These are phyloP conservation scores for Rhodosporidiobolus sp. DNA, from an alignment of 768 basidiomycete species.

Conservation along the genomic window DNA sequence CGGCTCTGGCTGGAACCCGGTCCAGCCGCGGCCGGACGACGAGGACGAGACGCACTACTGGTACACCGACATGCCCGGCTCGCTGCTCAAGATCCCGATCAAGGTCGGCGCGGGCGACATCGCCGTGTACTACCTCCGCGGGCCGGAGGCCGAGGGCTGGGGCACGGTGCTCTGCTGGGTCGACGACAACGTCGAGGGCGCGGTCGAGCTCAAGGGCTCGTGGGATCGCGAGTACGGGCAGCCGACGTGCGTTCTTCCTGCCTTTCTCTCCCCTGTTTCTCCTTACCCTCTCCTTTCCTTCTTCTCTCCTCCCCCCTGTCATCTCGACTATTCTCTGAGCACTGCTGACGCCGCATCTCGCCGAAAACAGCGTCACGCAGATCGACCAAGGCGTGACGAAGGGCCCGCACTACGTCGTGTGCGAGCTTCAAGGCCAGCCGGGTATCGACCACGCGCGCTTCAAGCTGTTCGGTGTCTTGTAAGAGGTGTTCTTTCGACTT, in stretches of 20 bases:
- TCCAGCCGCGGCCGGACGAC: constrained; percentile 51
- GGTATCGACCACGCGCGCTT: constrained; percentile 73
- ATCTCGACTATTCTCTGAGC: neutral
- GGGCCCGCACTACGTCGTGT: constrained; percentile 92
- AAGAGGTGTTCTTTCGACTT: neutral
- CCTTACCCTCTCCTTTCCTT: constrained; percentile 5
- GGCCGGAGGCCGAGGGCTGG: constrained; percentile 59
- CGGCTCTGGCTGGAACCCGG: constrained; percentile 85
- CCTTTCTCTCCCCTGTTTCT: constrained; percentile 3
- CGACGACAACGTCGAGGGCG: constrained; percentile 85
- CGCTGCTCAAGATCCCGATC: constrained; percentile 76
- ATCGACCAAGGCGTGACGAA: constrained; percentile 82
- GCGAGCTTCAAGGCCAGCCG: constrained; percentile 80
- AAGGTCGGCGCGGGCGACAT: constrained; percentile 85
- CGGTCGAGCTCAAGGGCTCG: constrained; percentile 67
- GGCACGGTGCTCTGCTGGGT: constrained; percentile 90
- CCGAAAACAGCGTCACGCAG: constrained; percentile 61
- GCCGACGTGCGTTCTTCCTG: constrained; percentile 60
- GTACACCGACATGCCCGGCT: constrained; percentile 81
- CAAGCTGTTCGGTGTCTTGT: constrained; percentile 89
- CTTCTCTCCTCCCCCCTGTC: neutral
- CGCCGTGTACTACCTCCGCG: constrained; percentile 81
- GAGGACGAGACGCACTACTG: constrained; percentile 75
- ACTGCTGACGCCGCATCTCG: neutral
- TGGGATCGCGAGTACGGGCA: constrained; percentile 59